Evolutionary conservation across 257 asterid genomes (phyloP), one percentile per base, ranked within the genome.

Genomic region (Salvia splendens): DNA sequence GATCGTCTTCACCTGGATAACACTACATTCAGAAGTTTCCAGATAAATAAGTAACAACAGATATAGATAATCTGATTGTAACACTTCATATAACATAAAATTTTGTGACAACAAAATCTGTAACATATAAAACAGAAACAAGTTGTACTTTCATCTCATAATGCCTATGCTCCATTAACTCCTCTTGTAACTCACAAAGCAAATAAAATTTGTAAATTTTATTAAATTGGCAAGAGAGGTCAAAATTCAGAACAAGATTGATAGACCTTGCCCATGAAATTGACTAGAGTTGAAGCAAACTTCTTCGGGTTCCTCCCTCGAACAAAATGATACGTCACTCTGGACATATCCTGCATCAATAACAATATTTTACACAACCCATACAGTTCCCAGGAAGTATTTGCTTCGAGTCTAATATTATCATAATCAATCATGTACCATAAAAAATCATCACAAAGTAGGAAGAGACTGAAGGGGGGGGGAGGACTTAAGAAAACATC

Each of bases 1-100:
- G 76, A 83, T 93, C 99, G 64, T 85, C 99, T 85, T 93, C 99
- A 70, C 97, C 97, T 3, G 99, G 97, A 74, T 93, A 93, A 83
- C 99, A 93, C 99, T 93, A 90, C 85, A 84, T 71, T 64, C 47
- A 11, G 30, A 24, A 69, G 69, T 47, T 51, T 59, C 43, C 58
- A 63, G 69, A 72, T 28, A 72, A 61, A 59, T 43, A 41, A 24
- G 30, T 24, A 24, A 24, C 30, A 0, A 24, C 3, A 24, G 30
- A 24, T 24, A 47, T 58, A 54, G 54, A 52, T 9, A 5, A 56
- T 46, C 36, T 24, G 30, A 24, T 24, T 3, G 30, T 24, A 24
- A 24, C 30, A 24, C 30, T 0, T 24, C 30, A 24, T 24, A 24
- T 24, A 0, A 24, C 2, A 24, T 24, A 24, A 24, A 24, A 24